These are phyloP conservation scores for Decorospora gaudefroyi DNA, from an alignment of 2,329 filamentous ascomycete genomes.

Conservation along the genomic window DNA sequence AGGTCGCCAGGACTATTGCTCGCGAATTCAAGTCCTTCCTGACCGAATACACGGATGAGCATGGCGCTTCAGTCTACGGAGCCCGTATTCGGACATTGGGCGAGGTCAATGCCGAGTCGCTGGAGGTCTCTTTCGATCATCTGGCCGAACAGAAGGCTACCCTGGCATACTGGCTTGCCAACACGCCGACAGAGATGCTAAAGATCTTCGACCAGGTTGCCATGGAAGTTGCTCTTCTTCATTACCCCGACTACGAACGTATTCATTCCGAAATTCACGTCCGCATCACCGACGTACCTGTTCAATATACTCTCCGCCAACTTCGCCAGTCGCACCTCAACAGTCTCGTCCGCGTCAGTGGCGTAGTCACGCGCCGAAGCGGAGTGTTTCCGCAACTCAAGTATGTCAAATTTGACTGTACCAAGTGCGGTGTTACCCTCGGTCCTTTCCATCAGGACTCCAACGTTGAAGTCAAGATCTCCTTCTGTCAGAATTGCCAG, in stretches of 20 bases:
- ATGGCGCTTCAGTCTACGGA: constrained; percentile 90
- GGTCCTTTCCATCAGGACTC: constrained; percentile 98
- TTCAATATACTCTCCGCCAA: constrained; percentile 93
- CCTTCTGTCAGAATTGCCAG: constrained; percentile 95
- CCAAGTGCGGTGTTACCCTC: constrained; percentile 86
- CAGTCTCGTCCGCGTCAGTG: constrained; percentile 89
- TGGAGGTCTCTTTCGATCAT: constrained; percentile 96
- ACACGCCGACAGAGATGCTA: constrained; percentile 91
- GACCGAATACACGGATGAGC: constrained; percentile 90
- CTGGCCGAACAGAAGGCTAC: constrained; percentile 89
- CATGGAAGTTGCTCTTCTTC: constrained; percentile 92
- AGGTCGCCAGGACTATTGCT: constrained; percentile 90
- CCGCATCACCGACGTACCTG: constrained; percentile 90
- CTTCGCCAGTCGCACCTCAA: constrained; percentile 95
- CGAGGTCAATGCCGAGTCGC: constrained; percentile 92
- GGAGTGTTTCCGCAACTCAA: constrained; percentile 98
- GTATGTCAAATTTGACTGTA: constrained; percentile 97
- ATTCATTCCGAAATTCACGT: constrained; percentile 99
- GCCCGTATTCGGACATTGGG: constrained; percentile 93
- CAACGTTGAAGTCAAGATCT: constrained; percentile 93
- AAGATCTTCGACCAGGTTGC: constrained; percentile 96
- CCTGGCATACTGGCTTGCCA: constrained; percentile 92
- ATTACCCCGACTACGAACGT: constrained; percentile 96
- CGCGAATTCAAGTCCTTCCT: constrained; percentile 97
- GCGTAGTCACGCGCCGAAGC: constrained; percentile 90